phyloP scores from a whole-genome alignment of 345 rosid genomes.

The Conringia planisiliqua region DNA sequence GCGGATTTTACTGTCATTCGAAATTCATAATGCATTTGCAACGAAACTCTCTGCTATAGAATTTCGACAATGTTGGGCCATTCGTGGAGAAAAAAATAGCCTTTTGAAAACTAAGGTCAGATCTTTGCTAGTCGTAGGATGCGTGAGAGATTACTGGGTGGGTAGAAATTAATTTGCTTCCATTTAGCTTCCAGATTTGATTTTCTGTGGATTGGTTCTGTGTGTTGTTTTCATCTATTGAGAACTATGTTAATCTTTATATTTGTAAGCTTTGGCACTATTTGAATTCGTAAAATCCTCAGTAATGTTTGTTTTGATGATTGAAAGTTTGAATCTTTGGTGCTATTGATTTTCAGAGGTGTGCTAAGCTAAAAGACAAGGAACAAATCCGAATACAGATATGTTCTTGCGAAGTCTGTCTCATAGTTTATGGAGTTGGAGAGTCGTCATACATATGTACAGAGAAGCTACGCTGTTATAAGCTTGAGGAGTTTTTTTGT shows the following conservation, averaged over 20 bases:
- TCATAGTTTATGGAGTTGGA: slow-evolving; percentile 11
- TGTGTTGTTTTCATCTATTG: not conserved
- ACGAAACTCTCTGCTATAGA: not conserved
- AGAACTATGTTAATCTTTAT: not conserved
- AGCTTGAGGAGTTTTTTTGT: not conserved
- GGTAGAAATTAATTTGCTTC: not conserved
- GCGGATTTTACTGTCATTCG: not conserved
- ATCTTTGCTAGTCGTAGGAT: slow-evolving; percentile 17
- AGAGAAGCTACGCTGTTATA: not conserved
- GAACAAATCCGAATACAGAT: not conserved
- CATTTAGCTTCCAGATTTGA: slow-evolving; percentile 1
- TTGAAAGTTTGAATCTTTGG: slow-evolving; percentile 22
- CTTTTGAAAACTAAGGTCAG: not conserved
- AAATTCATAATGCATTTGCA: not conserved
- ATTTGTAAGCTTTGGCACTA: not conserved
- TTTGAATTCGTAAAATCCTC: not conserved
- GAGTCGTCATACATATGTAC: not conserved
- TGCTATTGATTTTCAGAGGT: slow-evolving; percentile 24
- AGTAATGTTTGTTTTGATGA: slow-evolving; percentile 9
- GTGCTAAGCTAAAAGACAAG: not conserved
- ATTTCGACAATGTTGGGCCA: slow-evolving; percentile 3
- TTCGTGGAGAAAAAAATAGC: not conserved
- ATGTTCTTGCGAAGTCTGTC: not conserved
- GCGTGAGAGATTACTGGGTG: not conserved
- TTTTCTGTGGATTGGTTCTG: slow-evolving; percentile 2